Evolutionary conservation across 108 stramenopile species (phyloP), one percentile per base, ranked within the genome.

Genomic region (Pseudonitzschia delicatissima): DNA sequence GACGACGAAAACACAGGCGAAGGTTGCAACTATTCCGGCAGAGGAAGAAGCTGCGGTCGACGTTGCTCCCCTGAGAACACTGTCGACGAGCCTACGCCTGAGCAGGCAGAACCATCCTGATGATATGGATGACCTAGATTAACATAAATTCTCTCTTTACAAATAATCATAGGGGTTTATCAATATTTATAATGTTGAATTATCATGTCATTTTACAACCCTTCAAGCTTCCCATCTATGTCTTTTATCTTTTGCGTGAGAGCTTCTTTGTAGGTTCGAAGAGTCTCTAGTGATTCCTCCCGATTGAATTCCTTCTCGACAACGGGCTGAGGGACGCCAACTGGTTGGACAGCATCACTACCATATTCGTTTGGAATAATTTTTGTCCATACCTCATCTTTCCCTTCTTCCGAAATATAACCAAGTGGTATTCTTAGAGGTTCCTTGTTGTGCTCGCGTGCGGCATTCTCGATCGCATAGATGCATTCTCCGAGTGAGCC

Each of bases 391-490:
- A 73, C 69, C 42, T 64, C 67, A 2, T 80, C 84, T 17, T 67
- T 73, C 23, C 83, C 88, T 21, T 55, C 31, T 36, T 88, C 88
- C 7, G 73, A 20, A 57, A 93, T 79, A 45, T 73, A 85, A 12
- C 92, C 92, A 27, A 88, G 44, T 17, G 88, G 84, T 49, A 75
- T 57, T 44, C 76, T 25, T 17, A 93, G 44, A 52, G 82, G 82
- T 12, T 70, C 57, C 48, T 82, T 53, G 6, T 78, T 68, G 67
- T 79, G 62, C 17, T 81, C 71, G 2, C 71, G 64, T 20, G 80
- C 88, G 9, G 92, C 88, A 42, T 88, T 82, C 69, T 93, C 92
- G 60, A 93, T 93, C 3, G 92, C 92, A 63, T 85, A 88, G 26
- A 93, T 81, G 52, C 92, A 93, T 21, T 86, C 79, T 5, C 92